Evolutionary conservation across 2,329 filamentous ascomycete genomes (phyloP).

Genomic region (Colletotrichum phormii): DNA sequence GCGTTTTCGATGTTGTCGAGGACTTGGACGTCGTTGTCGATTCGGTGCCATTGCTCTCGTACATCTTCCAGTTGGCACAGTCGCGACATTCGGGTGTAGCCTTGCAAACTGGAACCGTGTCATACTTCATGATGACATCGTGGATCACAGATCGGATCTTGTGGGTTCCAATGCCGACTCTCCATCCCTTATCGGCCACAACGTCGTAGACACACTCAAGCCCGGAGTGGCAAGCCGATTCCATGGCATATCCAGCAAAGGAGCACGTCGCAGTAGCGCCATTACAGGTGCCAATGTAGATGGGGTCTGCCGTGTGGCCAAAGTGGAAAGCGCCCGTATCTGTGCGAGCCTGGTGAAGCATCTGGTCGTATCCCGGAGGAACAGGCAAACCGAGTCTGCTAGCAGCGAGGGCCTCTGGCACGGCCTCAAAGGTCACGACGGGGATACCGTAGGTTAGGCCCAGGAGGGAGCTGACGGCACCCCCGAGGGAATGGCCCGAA

Average conservation of each 20-base stretch:
- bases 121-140: slow-evolving; percentile 87
- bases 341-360: slow-evolving; percentile 75
- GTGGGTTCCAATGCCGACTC: slow-evolving; percentile 90
- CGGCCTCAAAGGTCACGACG: slow-evolving; percentile 92
- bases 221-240: slow-evolving; percentile 92
- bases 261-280: slow-evolving; percentile 90
- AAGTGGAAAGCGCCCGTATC: slow-evolving; percentile 89
- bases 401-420: slow-evolving; percentile 90
- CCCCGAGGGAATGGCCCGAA: slow-evolving; percentile 91
- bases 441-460: slow-evolving; percentile 92
- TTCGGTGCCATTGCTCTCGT: slow-evolving; percentile 89
- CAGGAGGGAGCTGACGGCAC: slow-evolving; percentile 87
- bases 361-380: slow-evolving; percentile 81
- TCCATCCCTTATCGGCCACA: slow-evolving; percentile 90
- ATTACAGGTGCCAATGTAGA: slow-evolving; percentile 95
- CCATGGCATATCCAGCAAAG: slow-evolving; percentile 91
- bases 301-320: slow-evolving; percentile 94
- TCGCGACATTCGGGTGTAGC: slow-evolving; percentile 86
- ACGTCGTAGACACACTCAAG: slow-evolving; percentile 92
- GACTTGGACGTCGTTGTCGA: slow-evolving; percentile 72
- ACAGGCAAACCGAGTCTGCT: slow-evolving; percentile 85
- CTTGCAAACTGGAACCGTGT: slow-evolving; percentile 80
- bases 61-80: slow-evolving; percentile 94
- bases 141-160: slow-evolving; percentile 89
- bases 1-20: slow-evolving; percentile 67